phyloP scores from a whole-genome alignment of 768 basidiomycete genomes.

The Pleurotus giganteus region DNA sequence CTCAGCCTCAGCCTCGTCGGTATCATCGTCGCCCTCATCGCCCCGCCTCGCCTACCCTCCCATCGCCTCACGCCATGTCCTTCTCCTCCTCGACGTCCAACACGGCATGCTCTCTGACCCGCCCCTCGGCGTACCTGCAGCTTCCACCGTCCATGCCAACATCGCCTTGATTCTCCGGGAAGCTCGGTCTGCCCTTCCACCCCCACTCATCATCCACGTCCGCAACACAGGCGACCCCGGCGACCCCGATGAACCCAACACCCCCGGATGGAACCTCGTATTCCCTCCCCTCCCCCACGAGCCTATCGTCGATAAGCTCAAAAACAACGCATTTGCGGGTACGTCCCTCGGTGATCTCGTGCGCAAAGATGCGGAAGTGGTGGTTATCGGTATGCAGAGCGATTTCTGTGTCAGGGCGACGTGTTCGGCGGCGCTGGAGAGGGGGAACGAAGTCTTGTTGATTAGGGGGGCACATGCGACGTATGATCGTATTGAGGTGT shows the following conservation, averaged over 20 bases:
- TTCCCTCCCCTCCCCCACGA: constrained; percentile 51
- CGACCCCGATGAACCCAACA: constrained; percentile 56
- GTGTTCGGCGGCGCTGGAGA: constrained; percentile 57
- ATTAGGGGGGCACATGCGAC: constrained; percentile 68
- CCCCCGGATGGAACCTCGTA: constrained; percentile 61
- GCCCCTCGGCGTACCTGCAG: constrained; percentile 48
- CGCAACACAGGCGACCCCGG: constrained; percentile 63
- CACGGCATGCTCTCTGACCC: constrained; percentile 45
- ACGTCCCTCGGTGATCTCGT: constrained; percentile 52
- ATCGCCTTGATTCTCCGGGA: constrained; percentile 45
- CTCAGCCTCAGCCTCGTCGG: background rate
- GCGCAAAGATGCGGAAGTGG: constrained; percentile 53
- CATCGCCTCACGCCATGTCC: constrained; percentile 34
- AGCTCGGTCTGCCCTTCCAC: constrained; percentile 45
- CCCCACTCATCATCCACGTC: constrained; percentile 63
- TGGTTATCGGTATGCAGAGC: constrained; percentile 66
- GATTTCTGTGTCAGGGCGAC: constrained; percentile 62
- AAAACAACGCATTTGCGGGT: constrained; percentile 69
- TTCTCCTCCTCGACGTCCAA: constrained; percentile 63
- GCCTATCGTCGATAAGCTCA: constrained; percentile 59
- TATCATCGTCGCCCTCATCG: background rate
- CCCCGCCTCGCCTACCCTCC: background rate
- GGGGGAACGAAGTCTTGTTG: constrained; percentile 66
- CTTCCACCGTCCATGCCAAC: constrained; percentile 41
- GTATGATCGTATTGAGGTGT: constrained; percentile 61